A percentile compares a stretch with the other conserved stretches of the same genome.
phyloP scores from a whole-genome alignment of 495 filamentous ascomycete genomes.

The Penicillium angulare region DNA sequence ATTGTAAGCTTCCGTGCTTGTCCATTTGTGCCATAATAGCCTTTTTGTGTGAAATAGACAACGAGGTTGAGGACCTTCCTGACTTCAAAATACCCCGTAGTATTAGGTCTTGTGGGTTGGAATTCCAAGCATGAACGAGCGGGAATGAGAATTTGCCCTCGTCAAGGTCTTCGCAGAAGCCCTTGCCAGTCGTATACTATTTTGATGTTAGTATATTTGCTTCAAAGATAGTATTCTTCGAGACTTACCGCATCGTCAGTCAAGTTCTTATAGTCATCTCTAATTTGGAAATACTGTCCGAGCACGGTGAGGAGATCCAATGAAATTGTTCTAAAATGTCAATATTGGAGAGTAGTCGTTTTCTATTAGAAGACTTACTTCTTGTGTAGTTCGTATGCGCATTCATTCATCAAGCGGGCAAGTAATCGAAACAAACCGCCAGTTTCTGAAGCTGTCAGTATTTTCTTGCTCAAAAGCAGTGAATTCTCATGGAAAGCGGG shows the following conservation, averaged over 20 bases:
- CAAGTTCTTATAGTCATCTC: slow-evolving; percentile 43
- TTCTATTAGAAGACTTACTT: slow-evolving; percentile 4
- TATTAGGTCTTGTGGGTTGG: not conserved
- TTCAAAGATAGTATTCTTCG: too few relatives aligned
- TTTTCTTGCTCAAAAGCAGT: not conserved
- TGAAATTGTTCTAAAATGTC: not conserved
- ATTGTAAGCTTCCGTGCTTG: slow-evolving; percentile 14
- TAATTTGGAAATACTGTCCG: slow-evolving; percentile 37
- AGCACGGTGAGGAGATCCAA: slow-evolving; percentile 15
- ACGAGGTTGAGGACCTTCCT: not conserved
- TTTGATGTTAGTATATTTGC: not conserved
- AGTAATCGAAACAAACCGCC: slow-evolving; percentile 37
- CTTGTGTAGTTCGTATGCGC: slow-evolving; percentile 5
- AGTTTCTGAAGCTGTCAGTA: slow-evolving; percentile 25
- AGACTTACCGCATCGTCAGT: slow-evolving; percentile 10
- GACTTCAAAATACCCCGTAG: slow-evolving; percentile 17
- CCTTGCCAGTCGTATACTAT: slow-evolving; percentile 31
- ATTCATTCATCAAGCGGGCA: slow-evolving; percentile 24
- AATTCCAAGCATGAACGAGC: slow-evolving; percentile 22
- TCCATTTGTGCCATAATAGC: slow-evolving; percentile 9
- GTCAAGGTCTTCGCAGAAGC: slow-evolving; percentile 40
- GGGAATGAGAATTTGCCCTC: slow-evolving; percentile 40
- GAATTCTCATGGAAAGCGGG: not conserved
- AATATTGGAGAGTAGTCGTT: too few relatives aligned
- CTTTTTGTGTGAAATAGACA: slow-evolving; percentile 17